phyloP scores from a whole-genome alignment of 495 filamentous ascomycete species.

The Talaromyces ruber region DNA sequence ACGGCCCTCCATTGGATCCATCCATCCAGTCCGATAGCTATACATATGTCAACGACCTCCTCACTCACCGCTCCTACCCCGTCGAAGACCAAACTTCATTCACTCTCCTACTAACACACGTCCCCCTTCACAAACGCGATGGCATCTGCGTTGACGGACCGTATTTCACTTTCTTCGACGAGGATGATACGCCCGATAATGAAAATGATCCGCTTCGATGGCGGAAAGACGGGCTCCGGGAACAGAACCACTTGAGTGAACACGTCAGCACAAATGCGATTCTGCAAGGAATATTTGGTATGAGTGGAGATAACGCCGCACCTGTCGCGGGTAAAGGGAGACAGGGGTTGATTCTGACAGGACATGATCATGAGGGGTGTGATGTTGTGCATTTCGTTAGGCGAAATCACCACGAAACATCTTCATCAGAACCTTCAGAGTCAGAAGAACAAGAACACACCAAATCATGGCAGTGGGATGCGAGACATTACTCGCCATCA shows the following conservation, averaged over 20 bases:
- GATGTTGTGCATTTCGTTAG: conserved; percentile 76
- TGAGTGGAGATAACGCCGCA: conserved; percentile 50
- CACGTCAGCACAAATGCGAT: conserved; percentile 53
- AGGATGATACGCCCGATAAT: conserved; percentile 26
- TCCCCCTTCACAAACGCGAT: conserved; percentile 75
- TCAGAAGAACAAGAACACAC: conserved; percentile 9
- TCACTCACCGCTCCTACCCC: conserved; percentile 50
- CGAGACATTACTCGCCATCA: conserved; percentile 16
- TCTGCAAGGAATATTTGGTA: conserved; percentile 70
- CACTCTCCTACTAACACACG: conserved; percentile 82
- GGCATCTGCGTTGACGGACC: conserved; percentile 82
- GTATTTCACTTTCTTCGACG: conserved; percentile 61
- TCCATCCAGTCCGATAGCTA: conserved; percentile 65
- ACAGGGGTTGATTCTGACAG: conserved; percentile 72
- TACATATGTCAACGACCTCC: conserved; percentile 63
- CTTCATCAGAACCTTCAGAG: conserved; percentile 8
- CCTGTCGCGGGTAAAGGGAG: conserved; percentile 49
- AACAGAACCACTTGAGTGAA: conserved; percentile 84
- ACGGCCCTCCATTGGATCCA: conserved; percentile 61
- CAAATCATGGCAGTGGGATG: conserved; percentile 24
- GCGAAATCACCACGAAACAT: conserved; percentile 19
- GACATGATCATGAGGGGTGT: conserved; percentile 92
- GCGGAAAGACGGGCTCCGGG: conserved; percentile 58
- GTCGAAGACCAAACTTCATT: conserved; percentile 59
- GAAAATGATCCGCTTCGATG: conserved; percentile 22